phyloP scores from a whole-genome alignment of 345 rosid genomes.

The Citrus trifoliata region DNA sequence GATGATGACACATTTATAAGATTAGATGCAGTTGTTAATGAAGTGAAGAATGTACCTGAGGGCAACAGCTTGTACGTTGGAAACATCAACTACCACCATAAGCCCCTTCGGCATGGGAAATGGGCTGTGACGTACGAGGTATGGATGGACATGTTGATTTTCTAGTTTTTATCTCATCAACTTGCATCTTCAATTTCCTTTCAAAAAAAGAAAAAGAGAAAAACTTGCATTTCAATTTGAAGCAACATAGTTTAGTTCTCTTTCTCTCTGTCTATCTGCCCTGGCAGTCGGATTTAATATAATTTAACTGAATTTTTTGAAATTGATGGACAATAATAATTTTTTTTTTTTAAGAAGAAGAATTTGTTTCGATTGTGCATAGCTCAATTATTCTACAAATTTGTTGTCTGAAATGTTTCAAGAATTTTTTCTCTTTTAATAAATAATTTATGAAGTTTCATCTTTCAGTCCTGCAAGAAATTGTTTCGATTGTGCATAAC shows the following conservation, averaged over 20 bases:
- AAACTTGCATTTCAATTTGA: not conserved
- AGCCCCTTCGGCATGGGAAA: conserved; percentile 86
- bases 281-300: not conserved
- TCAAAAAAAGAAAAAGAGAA: too few species aligned
- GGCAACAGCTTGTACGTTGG: conserved; percentile 76
- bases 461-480: not conserved
- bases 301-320: not conserved
- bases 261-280: not conserved
- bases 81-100: conserved; percentile 83
- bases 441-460: not conserved
- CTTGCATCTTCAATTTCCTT: not conserved
- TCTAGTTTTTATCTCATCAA: not conserved
- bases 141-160: conserved; percentile 1
- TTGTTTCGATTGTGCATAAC: not conserved
- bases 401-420: not conserved
- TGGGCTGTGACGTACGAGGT: conserved; percentile 99
- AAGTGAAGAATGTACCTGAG: conserved; percentile 55
- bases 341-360: not conserved
- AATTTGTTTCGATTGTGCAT: not conserved
- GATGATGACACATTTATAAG: conserved; percentile 93
- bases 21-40: conserved; percentile 66
- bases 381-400: not conserved
- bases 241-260: not conserved
- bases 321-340: not conserved
- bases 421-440: not conserved